phyloP scores from a whole-genome alignment of 768 basidiomycete species.

The Filobasidium floriforme region DNA sequence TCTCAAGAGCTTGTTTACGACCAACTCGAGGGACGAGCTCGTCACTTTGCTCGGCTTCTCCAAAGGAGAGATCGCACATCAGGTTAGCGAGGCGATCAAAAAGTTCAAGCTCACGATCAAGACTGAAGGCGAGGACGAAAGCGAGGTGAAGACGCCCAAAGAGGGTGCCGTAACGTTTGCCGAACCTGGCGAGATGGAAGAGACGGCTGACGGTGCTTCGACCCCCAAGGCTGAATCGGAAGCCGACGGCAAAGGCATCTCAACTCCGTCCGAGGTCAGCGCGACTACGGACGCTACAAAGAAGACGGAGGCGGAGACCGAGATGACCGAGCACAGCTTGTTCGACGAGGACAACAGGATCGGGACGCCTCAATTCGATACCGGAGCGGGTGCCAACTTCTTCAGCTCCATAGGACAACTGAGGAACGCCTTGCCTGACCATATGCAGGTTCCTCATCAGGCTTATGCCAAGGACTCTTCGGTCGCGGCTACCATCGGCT shows the following conservation, averaged over 20 bases:
- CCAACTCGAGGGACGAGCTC: conserved; percentile 81
- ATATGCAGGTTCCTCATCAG: conserved; percentile 65
- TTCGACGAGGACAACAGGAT: conserved; percentile 57
- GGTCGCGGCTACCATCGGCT: conserved; percentile 91
- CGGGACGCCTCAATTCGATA: conserved; percentile 60
- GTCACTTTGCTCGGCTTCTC: conserved; percentile 87
- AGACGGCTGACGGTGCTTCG: conserved; percentile 37
- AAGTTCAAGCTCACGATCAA: conserved; percentile 50
- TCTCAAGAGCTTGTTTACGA: conserved; percentile 65
- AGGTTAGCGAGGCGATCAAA: conserved; percentile 73
- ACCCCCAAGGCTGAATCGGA: conserved; percentile 48
- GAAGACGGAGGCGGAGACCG: conserved; percentile 50
- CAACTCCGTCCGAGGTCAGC: conserved; percentile 67
- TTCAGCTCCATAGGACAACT: conserved; percentile 68
- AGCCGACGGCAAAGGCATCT: conserved; percentile 34
- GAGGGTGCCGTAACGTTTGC: conserved; percentile 78
- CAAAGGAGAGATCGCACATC: conserved; percentile 69
- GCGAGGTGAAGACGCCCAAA: conserved; percentile 50
- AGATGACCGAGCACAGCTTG: conserved; percentile 67
- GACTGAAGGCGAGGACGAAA: conserved; percentile 39
- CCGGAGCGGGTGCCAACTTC: conserved; percentile 64
- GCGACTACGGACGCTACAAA: conserved; percentile 55
- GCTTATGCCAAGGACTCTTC: conserved; percentile 77
- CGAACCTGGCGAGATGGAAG: conserved; percentile 51
- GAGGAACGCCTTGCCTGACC: conserved; percentile 48